These are phyloP conservation scores for Ceratocystis papillata DNA, from an alignment of 2,329 filamentous ascomycete species.

Conservation along the genomic window DNA sequence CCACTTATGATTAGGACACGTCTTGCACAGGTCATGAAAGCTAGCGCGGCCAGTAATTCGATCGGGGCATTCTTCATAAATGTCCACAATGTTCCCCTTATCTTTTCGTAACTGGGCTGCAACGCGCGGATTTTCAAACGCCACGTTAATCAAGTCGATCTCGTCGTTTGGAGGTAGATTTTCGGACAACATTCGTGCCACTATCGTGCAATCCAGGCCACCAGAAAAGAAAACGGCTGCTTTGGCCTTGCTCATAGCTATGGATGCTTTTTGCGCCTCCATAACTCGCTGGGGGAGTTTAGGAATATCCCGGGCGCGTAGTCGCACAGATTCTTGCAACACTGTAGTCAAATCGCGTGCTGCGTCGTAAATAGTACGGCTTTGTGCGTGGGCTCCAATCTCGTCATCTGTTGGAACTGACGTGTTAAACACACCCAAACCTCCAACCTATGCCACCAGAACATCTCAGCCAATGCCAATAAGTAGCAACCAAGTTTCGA, in stretches of 20 bases:
- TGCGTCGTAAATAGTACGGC: neutral
- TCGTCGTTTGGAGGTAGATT: conserved; percentile 55
- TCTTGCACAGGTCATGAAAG: conserved; percentile 57
- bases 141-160: conserved; percentile 88
- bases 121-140: conserved; percentile 84
- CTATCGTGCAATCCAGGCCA: conserved; percentile 80
- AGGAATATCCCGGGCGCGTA: conserved; percentile 57
- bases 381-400: neutral
- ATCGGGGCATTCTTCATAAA: conserved; percentile 82
- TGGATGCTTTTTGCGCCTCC: conserved; percentile 28
- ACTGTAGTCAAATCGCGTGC: conserved; percentile 7
- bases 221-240: conserved; percentile 86
- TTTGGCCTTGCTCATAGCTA: conserved; percentile 33
- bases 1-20: conserved; percentile 65
- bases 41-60: conserved; percentile 75
- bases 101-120: conserved; percentile 42
- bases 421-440: conserved; percentile 45
- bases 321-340: conserved; percentile 38
- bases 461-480: conserved; percentile 25
- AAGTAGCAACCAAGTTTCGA: neutral
- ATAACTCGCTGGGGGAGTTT: conserved; percentile 36
- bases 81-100: conserved; percentile 30
- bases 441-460: conserved; percentile 38
- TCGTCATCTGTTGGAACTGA: conserved; percentile 32
- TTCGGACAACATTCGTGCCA: conserved; percentile 72